Conservation (phyloP, 257 asterid genomes). For the Salvia hispanica region DNA sequence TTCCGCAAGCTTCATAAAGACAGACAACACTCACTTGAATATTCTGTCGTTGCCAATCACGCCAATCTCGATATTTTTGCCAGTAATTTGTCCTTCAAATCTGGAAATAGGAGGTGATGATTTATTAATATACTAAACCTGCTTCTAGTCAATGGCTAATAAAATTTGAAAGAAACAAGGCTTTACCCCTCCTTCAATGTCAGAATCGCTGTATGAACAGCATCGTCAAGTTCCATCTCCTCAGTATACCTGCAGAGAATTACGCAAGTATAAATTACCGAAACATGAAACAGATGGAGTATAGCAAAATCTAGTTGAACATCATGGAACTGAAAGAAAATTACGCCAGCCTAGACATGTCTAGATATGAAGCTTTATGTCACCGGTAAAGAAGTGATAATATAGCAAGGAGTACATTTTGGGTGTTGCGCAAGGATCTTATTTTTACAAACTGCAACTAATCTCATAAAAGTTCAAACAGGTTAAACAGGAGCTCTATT, state of each 20-base stretch:
- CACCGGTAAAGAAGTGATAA: background rate
- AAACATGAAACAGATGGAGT: background rate
- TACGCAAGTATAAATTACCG: background rate
- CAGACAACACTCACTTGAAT: constrained; percentile 53
- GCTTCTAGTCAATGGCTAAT: background rate
- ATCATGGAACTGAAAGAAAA: constrained; percentile 6
- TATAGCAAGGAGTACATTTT: background rate
- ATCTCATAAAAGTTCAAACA: constrained; percentile 10
- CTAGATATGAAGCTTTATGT: background rate
- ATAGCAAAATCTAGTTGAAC: constrained; percentile 2
- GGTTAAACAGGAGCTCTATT: background rate
- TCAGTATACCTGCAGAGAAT: constrained; percentile 77
- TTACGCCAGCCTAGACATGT: background rate
- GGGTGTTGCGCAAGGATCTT: background rate
- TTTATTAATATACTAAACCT: constrained; percentile 1
- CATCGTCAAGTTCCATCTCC: constrained; percentile 99
- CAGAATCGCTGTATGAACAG: constrained; percentile 98
- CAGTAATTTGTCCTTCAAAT: constrained; percentile 95
- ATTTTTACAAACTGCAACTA: background rate
- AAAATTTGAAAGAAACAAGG: background rate
- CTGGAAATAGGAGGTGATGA: constrained; percentile 41
- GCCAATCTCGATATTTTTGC: constrained; percentile 97
- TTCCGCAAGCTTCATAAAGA: background rate
- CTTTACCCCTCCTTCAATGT: constrained; percentile 97
- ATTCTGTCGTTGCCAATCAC: constrained; percentile 82